These are phyloP conservation scores for Triadica sebifera DNA, from an alignment of 345 rosid genomes.

Conservation along the genomic window DNA sequence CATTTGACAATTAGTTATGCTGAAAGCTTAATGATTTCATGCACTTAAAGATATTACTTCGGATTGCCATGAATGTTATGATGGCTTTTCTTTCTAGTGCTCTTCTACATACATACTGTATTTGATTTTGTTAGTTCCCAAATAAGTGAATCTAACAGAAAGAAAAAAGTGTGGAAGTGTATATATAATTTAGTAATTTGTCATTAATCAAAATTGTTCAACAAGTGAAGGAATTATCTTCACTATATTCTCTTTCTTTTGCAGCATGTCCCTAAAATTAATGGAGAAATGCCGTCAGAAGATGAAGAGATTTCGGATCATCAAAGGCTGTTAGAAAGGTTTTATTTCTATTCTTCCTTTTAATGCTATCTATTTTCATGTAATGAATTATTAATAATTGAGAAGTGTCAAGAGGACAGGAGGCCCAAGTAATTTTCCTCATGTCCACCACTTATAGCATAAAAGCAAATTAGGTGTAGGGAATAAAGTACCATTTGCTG, in stretches of 20 bases:
- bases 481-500: background rate
- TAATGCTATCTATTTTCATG: background rate
- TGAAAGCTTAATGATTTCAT: background rate
- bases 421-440: background rate
- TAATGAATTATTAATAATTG: background rate
- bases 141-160: background rate
- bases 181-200: no score
- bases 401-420: background rate
- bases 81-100: background rate
- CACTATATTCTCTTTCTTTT: constrained; percentile 13
- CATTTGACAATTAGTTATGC: background rate
- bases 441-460: background rate
- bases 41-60: background rate
- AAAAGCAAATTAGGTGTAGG: background rate
- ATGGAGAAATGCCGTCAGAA: constrained; percentile 55
- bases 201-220: background rate
- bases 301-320: constrained; percentile 65
- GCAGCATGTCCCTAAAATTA: constrained; percentile 66
- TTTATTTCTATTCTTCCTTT: constrained; percentile 3
- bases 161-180: background rate
- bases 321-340: constrained; percentile 67
- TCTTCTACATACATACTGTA: background rate
- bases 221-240: background rate
- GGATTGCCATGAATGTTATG: no score
- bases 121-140: background rate